Percentiles rank a stretch among this genome's conserved stretches.
These are phyloP conservation scores for Russula earlei DNA, from an alignment of 768 basidiomycete genomes.

Conservation along the genomic window DNA sequence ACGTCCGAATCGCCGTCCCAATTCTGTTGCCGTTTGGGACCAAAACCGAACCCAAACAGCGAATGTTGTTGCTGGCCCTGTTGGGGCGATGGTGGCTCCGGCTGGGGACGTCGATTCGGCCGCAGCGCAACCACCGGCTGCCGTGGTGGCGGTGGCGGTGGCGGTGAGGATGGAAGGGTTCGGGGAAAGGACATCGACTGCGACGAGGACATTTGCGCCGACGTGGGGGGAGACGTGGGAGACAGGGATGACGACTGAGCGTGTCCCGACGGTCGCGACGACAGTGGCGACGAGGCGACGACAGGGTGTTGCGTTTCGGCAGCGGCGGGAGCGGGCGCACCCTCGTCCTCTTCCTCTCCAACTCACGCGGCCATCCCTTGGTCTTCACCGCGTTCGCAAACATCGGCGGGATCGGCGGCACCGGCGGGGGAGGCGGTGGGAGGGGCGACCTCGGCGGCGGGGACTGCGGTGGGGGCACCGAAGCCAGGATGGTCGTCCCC, in stretches of 20 bases:
- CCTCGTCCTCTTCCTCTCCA: not conserved
- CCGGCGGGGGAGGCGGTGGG: not conserved
- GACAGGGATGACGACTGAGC: no score
- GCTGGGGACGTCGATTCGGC: not conserved
- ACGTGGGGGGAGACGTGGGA: no score
- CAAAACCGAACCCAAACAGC: no score
- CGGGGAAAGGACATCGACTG: no score
- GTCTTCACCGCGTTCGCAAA: not conserved
- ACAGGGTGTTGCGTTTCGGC: not conserved
- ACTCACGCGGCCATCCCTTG: no score
- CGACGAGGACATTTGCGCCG: not conserved
- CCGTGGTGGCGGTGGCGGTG: not conserved
- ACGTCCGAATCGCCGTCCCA: not conserved
- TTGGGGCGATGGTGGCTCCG: not conserved
- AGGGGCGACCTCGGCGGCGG: not conserved
- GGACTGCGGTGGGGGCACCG: no score
- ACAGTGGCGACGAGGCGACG: not conserved
- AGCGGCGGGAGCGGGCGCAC: not conserved
- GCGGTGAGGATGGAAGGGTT: no score
- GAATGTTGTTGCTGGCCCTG: not conserved
- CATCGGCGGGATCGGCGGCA: not conserved
- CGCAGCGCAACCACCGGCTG: not conserved
- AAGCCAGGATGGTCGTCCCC: no score
- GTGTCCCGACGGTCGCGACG: no score
- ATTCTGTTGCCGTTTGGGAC: not conserved